A percentile compares a stretch with the other conserved stretches of the same genome.
phyloP scores from a whole-genome alignment of 495 filamentous ascomycete species.

The Sabuloglossum arenarium region DNA sequence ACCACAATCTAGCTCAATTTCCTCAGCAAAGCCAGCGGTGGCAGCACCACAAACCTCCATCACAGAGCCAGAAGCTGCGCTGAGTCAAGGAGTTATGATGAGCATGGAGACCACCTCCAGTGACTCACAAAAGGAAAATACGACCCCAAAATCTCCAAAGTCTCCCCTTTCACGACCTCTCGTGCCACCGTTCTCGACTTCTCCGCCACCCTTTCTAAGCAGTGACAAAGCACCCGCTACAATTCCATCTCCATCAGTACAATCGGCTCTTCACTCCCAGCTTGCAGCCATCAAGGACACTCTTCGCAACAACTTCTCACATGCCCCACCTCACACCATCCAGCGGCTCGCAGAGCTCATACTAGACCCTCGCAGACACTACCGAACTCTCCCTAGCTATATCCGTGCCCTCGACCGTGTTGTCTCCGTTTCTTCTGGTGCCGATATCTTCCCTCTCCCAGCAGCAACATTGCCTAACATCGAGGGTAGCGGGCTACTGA shows the following conservation, averaged over 20 bases:
- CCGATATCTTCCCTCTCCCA: slow-evolving; percentile 65
- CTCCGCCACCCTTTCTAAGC: slow-evolving; percentile 3
- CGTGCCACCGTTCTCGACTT: slow-evolving; percentile 10
- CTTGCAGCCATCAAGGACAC: slow-evolving; percentile 43
- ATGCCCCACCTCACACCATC: slow-evolving; percentile 73
- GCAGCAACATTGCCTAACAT: slow-evolving; percentile 23
- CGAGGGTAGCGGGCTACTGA: slow-evolving; percentile 17
- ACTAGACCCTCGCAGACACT: slow-evolving; percentile 52
- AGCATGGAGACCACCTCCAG: background rate
- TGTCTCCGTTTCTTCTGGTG: slow-evolving; percentile 69
- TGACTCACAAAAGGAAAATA: slow-evolving; percentile 19
- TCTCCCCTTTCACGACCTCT: slow-evolving; percentile 6
- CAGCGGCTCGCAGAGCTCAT: slow-evolving; percentile 90
- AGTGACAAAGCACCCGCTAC: slow-evolving; percentile 3
- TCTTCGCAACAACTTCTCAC: slow-evolving; percentile 44
- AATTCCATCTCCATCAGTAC: background rate
- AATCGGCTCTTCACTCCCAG: slow-evolving; percentile 14
- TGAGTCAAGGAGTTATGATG: background rate
- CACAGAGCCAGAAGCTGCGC: slow-evolving; percentile 6
- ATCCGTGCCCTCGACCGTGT: slow-evolving; percentile 83
- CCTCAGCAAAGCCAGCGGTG: slow-evolving; percentile 5
- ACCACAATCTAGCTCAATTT: slow-evolving; percentile 10
- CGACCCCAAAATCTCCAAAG: slow-evolving; percentile 20
- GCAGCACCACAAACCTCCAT: background rate
- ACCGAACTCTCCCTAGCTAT: slow-evolving; percentile 59